Evolutionary conservation across 495 filamentous ascomycete species (phyloP), one percentile per base, ranked within the genome.

Genomic region (Lindgomyces ingoldianus): DNA sequence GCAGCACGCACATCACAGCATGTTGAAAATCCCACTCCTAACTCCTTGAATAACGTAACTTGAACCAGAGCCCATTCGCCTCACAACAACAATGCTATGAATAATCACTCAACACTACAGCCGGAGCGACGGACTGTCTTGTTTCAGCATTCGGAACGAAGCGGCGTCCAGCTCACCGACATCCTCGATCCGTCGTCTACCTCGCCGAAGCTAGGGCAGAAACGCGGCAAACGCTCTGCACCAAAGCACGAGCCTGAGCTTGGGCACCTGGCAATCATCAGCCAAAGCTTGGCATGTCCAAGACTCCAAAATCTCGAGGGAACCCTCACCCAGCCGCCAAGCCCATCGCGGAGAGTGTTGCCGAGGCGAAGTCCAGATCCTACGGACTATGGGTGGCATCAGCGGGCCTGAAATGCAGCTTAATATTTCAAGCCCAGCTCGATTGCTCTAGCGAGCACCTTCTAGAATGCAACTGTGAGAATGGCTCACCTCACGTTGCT

Each of bases 341-440:
- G 55, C 33, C 33, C 19, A 11, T 21, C 24, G 16, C 25, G 41
- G 21, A 27, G 39, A 46, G 39, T 30, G 1, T 19, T 22, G 55
- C 55, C 55, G 55, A 48, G 41, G n/a, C n/a, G n/a, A 39, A 39
- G 55, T 18, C 55, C 55, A 59, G 55, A 59, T 46, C 55, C 14
- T 26, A 26, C 16, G 2, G n/a, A 14, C 14, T 16, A 19, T 44
- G 53, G 55, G 55, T 59, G 55, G 41, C 55, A 25, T 59, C 55
- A 25, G 41, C 55, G 19, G 39, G 41, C 41, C 39, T 59, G 39
- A 8, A 16, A 26, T 59, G 55, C 42, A 29, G 18, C 42, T 59
- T 27, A 27, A n/a, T 22, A 22, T 22, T 4, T 16, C 48, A 29
- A 52, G 48, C 26, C 25, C 21, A 25, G 45, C 45, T 8, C 33